Base-by-base conservation (phyloP, 2,329 filamentous ascomycete genomes). In the Diplodia mutila region DNA sequence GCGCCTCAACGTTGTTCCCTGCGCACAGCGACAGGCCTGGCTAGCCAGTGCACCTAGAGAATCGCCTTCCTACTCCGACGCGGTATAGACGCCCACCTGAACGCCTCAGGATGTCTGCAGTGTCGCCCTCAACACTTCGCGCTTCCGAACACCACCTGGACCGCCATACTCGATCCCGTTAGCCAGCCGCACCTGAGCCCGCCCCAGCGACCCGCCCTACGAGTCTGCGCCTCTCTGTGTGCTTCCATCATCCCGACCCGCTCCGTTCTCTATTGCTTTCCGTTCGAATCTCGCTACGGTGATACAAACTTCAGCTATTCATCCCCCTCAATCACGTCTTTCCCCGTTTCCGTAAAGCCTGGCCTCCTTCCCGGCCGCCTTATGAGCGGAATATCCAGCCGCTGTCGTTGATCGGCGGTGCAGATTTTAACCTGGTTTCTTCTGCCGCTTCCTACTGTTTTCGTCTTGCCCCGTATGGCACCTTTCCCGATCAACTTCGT, bases 11-110 rank as follows among this genome's bases (percentile, higher is more conserved):
- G 42, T 51, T 51, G 59, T 63, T 51, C 59, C 59, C 46, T 63
- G 59, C 59, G 25, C 25, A 48, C 37, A 21, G 16, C 37, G 46
- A 29, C 39, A 42, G 37, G 37, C 55, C 42, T 25, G 39, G 4
- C 27, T 18, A 63, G 59, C 59, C 59, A 63, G 59, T 63, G 59
- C 59, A 63, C 42, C 59, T 51, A 63, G 59, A 63, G 27, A 51
- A 63, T 25, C 5, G 14, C 21, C 12, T 51, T 27, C 46, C 34
- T 18, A 34, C 27, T 51, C 46, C 29, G 59, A 63, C 59, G 25
- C 46, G 27, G 59, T 37, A 23, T 51, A 51, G 42, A 63, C 59
- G 59, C 46, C 29, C 59, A 23, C 39, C 37, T 61, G 55, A 48
- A 29, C 54, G 54, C 54, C 54, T 42, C 54, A 23, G 42, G 34